Conservation (phyloP, 768 basidiomycete genomes). For the Podaxis sp. region DNA sequence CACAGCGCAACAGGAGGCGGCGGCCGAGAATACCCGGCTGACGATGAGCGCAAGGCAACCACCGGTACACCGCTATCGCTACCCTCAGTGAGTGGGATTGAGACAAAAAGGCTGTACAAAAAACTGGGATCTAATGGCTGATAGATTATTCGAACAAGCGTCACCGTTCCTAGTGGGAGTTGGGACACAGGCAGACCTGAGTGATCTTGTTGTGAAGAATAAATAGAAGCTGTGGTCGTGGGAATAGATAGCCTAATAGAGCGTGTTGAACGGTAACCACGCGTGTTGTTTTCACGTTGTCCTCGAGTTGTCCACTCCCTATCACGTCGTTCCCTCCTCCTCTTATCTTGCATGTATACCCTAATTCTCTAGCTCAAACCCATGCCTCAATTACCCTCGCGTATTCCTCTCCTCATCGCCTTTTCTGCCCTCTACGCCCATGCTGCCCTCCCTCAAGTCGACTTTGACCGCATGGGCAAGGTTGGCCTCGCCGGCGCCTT, state of each 20-base stretch:
- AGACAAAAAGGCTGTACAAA: not conserved
- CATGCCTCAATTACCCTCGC: slow-evolving; percentile 25
- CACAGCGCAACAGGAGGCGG: slow-evolving; percentile 43
- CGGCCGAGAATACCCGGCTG: slow-evolving; percentile 42
- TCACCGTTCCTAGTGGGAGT: slow-evolving; percentile 65
- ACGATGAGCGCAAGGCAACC: slow-evolving; percentile 44
- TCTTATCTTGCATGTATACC: slow-evolving; percentile 16
- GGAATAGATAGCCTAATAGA: slow-evolving; percentile 11
- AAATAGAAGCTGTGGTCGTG: slow-evolving; percentile 20
- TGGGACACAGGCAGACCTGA: slow-evolving; percentile 43
- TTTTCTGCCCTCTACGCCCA: slow-evolving; percentile 28
- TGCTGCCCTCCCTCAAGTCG: slow-evolving; percentile 40
- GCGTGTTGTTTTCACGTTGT: slow-evolving; percentile 6
- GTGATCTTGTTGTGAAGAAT: slow-evolving; percentile 32
- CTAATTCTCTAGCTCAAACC: slow-evolving; percentile 14
- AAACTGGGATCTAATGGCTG: slow-evolving; percentile 11
- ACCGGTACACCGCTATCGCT: slow-evolving; percentile 62
- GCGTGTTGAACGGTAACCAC: slow-evolving; percentile 3
- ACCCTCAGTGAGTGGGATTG: slow-evolving; percentile 64
- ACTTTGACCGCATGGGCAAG: slow-evolving; percentile 78
- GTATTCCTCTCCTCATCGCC: slow-evolving; percentile 26
- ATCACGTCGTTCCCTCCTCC: slow-evolving; percentile 15
- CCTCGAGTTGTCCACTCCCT: slow-evolving; percentile 9
- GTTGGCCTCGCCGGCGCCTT: slow-evolving; percentile 90
- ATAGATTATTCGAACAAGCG: slow-evolving; percentile 55